phyloP scores from a whole-genome alignment of 805 yeast species.

The Lachancea kluyveri region DNA sequence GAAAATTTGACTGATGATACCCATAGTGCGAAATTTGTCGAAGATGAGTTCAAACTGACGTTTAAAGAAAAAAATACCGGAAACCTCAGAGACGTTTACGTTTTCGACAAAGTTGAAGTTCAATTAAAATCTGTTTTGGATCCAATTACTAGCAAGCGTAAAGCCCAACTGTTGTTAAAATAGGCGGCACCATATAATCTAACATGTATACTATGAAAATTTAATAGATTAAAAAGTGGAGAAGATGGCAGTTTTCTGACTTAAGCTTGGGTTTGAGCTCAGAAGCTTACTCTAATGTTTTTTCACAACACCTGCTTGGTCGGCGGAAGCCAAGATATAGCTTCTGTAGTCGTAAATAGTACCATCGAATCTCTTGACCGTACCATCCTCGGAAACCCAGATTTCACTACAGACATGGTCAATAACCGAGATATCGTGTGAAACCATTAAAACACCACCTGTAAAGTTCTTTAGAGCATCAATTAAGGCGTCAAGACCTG shows the following conservation, averaged over 20 bases:
- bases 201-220: background rate
- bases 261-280: too few relatives aligned
- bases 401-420: constrained; percentile 86
- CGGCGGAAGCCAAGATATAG: constrained; percentile 74
- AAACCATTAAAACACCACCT: constrained; percentile 96
- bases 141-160: constrained; percentile 86
- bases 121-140: constrained; percentile 78
- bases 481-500: constrained; percentile 92
- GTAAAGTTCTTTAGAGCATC: constrained; percentile 82
- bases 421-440: constrained; percentile 93
- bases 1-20: constrained; percentile 66
- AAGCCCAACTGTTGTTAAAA: constrained; percentile 66
- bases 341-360: constrained; percentile 83
- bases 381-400: constrained; percentile 89
- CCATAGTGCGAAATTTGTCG: constrained; percentile 61
- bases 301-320: constrained; percentile 84
- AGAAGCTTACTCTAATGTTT: constrained; percentile 54
- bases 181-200: constrained; percentile 18
- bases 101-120: constrained; percentile 83
- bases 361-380: constrained; percentile 74
- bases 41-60: constrained; percentile 64
- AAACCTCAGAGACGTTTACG: constrained; percentile 44
- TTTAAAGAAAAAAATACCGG: constrained; percentile 45
- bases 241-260: too few relatives aligned
- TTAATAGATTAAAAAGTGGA: too few relatives aligned